A percentile compares a stretch with the other conserved stretches of the same genome.
phyloP scores from a whole-genome alignment of 2,329 filamentous ascomycete genomes.

The Fusarium globosum region DNA sequence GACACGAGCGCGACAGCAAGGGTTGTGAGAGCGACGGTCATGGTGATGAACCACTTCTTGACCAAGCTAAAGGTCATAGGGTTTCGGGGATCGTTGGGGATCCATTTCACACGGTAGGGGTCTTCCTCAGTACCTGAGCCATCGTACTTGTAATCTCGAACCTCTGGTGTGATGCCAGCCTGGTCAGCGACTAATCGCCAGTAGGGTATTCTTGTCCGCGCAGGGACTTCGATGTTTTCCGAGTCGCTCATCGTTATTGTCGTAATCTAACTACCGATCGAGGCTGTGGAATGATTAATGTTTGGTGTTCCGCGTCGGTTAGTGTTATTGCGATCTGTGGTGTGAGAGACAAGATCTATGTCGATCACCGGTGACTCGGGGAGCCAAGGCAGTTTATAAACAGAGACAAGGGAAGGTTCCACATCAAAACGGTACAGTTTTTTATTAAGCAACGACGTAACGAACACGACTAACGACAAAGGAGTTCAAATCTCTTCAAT shows the following conservation, averaged over 20 bases:
- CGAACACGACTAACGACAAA: neutral
- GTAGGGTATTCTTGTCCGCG: conserved; percentile 30
- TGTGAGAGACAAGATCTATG: conserved; percentile 4
- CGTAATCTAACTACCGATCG: conserved; percentile 2
- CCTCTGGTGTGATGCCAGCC: conserved; percentile 32
- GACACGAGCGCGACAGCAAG: conserved; percentile 34
- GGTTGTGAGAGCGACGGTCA: conserved; percentile 31
- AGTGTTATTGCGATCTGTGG: neutral
- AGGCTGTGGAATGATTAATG: neutral
- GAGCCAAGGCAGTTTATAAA: conserved; percentile 24
- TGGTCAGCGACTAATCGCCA: conserved; percentile 35
- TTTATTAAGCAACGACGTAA: conserved; percentile 26
- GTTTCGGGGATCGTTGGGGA: conserved; percentile 36
- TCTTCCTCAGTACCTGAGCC: conserved; percentile 35
- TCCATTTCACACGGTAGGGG: conserved; percentile 36
- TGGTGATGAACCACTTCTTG: conserved; percentile 39
- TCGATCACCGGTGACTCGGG: conserved; percentile 1
- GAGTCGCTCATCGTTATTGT: conserved; percentile 23
- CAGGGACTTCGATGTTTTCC: conserved; percentile 30
- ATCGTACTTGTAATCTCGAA: conserved; percentile 33
- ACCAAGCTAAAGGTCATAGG: conserved; percentile 27
- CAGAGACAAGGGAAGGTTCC: neutral
- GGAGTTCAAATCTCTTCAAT: conserved; percentile 18
- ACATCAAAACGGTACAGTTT: neutral
- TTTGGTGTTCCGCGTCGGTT: neutral